Evolutionary conservation across 345 rosid species (phyloP).

Genomic region (Eucalyptus sp.): DNA sequence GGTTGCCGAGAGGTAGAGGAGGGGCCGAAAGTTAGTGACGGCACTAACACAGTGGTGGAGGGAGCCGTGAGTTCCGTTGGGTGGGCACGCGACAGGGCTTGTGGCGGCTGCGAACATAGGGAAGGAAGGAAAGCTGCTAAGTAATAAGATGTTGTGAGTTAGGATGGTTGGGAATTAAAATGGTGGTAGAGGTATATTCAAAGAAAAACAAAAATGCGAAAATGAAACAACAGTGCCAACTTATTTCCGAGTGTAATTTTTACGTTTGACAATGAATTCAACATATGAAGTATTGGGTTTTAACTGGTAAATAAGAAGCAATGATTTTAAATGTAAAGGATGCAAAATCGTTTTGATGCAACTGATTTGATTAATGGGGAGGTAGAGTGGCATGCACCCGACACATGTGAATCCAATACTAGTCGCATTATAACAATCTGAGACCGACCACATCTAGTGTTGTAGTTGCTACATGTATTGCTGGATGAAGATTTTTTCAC

Average conservation of each 20-base stretch:
- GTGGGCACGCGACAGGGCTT: not conserved
- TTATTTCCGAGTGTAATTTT: not conserved
- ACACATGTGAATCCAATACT: not conserved
- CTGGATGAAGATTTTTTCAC: not conserved
- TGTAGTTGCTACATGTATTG: not conserved
- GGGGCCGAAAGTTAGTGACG: not conserved
- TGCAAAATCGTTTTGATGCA: not conserved
- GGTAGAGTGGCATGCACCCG: not conserved
- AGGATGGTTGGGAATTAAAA: not conserved
- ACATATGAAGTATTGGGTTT: fast-evolving
- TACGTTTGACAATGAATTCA: not conserved
- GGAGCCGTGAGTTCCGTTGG: not conserved
- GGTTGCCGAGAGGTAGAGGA: not conserved
- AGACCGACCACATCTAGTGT: not conserved
- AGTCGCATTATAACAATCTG: no score
- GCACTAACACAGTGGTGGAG: not conserved
- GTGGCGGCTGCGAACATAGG: not conserved
- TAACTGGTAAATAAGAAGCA: not conserved
- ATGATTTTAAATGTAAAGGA: not conserved
- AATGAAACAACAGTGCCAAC: not conserved
- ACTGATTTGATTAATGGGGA: not conserved
- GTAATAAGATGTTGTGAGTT: not conserved
- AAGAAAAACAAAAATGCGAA: not conserved
- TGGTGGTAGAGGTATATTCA: not conserved
- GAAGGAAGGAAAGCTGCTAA: not conserved